Percentiles rank a stretch among this genome's conserved stretches.
phyloP scores from a whole-genome alignment of 1,284 basidiomycete genomes.

The Peniophora sp. region DNA sequence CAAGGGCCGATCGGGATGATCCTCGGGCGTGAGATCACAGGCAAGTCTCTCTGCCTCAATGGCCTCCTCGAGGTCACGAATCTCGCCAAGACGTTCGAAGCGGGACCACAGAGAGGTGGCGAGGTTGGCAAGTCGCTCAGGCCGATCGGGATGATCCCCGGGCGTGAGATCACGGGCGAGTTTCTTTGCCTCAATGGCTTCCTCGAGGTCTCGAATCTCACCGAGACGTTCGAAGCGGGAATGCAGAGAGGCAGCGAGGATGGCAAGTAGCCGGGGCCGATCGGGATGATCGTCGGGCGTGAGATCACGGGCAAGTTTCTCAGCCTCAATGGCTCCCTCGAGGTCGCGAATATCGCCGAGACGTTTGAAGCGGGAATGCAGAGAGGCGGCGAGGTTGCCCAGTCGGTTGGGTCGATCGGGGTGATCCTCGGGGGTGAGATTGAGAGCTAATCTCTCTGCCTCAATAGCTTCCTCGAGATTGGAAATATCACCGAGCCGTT shows the following conservation, averaged over 20 bases:
- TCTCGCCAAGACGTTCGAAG: conserved; percentile 11
- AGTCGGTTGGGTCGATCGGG: conserved; percentile 8
- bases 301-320: not conserved
- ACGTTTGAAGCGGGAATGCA: conserved; percentile 17
- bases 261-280: not conserved
- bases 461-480: not conserved
- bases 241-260: not conserved
- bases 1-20: not conserved
- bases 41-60: not conserved
- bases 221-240: not conserved
- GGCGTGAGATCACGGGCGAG: not conserved
- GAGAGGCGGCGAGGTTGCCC: conserved; percentile 18
- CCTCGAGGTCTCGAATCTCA: not conserved
- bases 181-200: not conserved
- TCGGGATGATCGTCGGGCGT: not conserved
- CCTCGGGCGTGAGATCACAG: not conserved
- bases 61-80: conserved; percentile 19
- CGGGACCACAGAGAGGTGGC: conserved; percentile 16
- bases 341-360: conserved; percentile 3
- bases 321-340: not conserved
- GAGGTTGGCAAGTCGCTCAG: not conserved
- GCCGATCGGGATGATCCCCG: not conserved
- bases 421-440: conserved; percentile 1
- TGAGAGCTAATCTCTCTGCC: not conserved
- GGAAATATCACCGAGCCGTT: not conserved